Base-by-base conservation (phyloP, 2,329 filamentous ascomycete genomes). In the Xylariomycetidae sp. region DNA sequence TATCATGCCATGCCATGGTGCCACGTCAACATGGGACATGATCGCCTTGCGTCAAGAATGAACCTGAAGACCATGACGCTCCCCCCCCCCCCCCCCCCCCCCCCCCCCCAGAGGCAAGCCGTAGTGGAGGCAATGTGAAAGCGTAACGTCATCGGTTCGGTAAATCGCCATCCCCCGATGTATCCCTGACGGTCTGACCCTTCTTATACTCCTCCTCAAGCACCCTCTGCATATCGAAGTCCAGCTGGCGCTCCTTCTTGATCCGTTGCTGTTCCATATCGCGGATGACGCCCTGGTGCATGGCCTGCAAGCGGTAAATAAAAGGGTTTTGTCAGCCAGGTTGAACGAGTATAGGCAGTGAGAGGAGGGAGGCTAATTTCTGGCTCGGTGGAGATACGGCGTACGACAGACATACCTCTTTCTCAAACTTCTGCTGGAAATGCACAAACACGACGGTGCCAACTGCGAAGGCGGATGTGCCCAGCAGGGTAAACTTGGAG, bases 241-340 rank as follows among this genome's bases (percentile, higher is more conserved):
- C 92, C 32, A 88, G 77, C 59, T 94, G 86, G 38, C 92, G 82
- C 61, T 98, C 92, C 46, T 78, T 76, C 66, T 96, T 96, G 46
- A 96, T 59, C 28, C 85, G 80, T 58, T 95, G 89, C 56, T 94
- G 88, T 56, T 97, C 90, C 72, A 96, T 85, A 55, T 98, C 92
- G 44, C 90, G 85, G 45, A 97, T 69, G 26, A 98, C 92, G 27
- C 92, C 92, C 47, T 84, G 78, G 56, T 98, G 92, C 92, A 98
- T 98, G 37, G 87, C 85, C 92, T 90, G 42, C n/a, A 23, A 8
- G 20, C 8, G n/a, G 20, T 8, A n/a, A 23, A 23, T 8, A 23
- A 23, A 12, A 19, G 22, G 29, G 34, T 30, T 11, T 23, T 42
- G 29, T n/a, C n/a, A n/a, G n/a, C n/a, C n/a, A n/a, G n/a, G n/a